These are phyloP conservation scores for Firmiana major DNA, from an alignment of 345 rosid species.

Conservation along the genomic window DNA sequence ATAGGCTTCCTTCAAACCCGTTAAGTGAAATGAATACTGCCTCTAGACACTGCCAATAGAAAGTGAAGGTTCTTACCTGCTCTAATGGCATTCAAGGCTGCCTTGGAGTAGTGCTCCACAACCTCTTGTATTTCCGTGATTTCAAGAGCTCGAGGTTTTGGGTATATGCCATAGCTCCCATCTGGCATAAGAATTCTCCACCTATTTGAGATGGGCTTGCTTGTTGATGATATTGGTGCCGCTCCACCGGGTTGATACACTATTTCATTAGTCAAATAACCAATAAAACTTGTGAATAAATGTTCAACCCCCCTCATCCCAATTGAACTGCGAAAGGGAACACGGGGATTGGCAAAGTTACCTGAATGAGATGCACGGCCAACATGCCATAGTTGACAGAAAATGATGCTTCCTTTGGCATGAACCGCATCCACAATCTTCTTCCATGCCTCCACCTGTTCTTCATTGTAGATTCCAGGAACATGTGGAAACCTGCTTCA, in stretches of 20 bases:
- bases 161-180: slow-evolving; percentile 45
- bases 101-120: slow-evolving; percentile 52
- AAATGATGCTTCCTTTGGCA: slow-evolving; percentile 66
- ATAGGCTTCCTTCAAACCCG: not conserved
- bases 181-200: slow-evolving; percentile 71
- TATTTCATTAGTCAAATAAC: slow-evolving; percentile 17
- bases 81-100: slow-evolving; percentile 64
- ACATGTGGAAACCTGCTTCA: slow-evolving; percentile 67
- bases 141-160: slow-evolving; percentile 44
- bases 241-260: slow-evolving; percentile 75
- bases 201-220: slow-evolving; percentile 50
- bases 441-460: slow-evolving; percentile 88
- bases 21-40: not conserved
- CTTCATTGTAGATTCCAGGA: slow-evolving; percentile 82
- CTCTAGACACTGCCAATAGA: not conserved
- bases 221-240: slow-evolving; percentile 72
- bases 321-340: not conserved
- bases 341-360: slow-evolving; percentile 10
- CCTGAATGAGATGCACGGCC: slow-evolving; percentile 86
- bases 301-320: not conserved
- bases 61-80: slow-evolving; percentile 45
- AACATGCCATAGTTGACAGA: slow-evolving; percentile 93
- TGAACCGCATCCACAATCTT: slow-evolving; percentile 73
- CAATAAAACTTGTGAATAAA: slow-evolving; percentile 1
- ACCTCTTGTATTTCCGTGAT: slow-evolving; percentile 46